These are phyloP conservation scores for Cladorrhinum sp. DNA, from an alignment of 2,329 filamentous ascomycete genomes.

Conservation along the genomic window DNA sequence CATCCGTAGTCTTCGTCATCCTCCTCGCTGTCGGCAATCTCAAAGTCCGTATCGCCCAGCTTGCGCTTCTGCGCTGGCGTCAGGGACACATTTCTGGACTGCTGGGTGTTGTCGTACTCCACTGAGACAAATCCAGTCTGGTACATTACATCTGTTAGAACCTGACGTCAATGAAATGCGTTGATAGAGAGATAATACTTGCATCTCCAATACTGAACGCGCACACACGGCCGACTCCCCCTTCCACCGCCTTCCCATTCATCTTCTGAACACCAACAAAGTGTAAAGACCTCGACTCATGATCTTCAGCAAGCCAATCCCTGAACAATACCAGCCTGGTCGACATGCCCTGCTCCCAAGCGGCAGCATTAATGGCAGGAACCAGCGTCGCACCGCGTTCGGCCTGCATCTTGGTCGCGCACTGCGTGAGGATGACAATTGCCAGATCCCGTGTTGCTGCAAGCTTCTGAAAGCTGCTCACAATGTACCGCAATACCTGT, in stretches of 20 bases:
- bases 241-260: constrained; percentile 47
- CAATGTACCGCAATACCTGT: constrained; percentile 58
- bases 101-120: constrained; percentile 40
- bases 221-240: constrained; percentile 42
- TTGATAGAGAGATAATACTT: constrained; percentile 27
- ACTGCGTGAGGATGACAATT: constrained; percentile 74
- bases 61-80: constrained; percentile 58
- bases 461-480: constrained; percentile 69
- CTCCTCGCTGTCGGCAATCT: constrained; percentile 55
- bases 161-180: constrained; percentile 15
- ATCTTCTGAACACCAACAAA: constrained; percentile 65
- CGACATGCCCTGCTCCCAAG: constrained; percentile 77
- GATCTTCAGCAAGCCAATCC: constrained; percentile 62
- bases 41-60: constrained; percentile 56
- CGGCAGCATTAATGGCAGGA: constrained; percentile 68
- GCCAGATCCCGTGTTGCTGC: constrained; percentile 71
- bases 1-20: constrained; percentile 69
- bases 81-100: constrained; percentile 33
- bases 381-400: constrained; percentile 66
- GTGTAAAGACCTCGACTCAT: constrained; percentile 47
- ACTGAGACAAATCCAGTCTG: constrained; percentile 45
- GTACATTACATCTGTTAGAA: background rate
- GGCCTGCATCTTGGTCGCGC: constrained; percentile 73
- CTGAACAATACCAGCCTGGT: constrained; percentile 74
- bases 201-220: constrained; percentile 51